Evolutionary conservation across 2,329 filamentous ascomycete genomes (phyloP).

Genomic region (Blastomyces gilchristii): DNA sequence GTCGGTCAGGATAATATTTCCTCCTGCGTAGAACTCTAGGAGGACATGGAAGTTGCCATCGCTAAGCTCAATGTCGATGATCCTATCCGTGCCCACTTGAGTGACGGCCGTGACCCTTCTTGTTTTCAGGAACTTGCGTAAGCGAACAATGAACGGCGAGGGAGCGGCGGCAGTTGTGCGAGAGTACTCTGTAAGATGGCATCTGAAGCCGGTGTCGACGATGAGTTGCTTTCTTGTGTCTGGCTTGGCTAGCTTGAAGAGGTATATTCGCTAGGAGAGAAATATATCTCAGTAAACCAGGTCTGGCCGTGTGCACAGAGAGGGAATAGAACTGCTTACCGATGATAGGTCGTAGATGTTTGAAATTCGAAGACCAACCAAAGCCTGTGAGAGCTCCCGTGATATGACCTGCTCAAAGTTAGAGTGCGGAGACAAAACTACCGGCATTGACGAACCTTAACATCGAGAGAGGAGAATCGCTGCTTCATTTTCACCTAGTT

Average conservation of each 20-base stretch:
- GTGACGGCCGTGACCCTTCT: conserved; percentile 67
- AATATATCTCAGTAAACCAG: background rate
- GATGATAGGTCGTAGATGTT: conserved; percentile 96
- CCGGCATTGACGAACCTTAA: conserved; percentile 36
- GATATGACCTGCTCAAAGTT: conserved; percentile 63
- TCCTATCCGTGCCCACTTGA: conserved; percentile 86
- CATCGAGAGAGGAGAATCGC: conserved; percentile 48
- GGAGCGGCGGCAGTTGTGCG: conserved; percentile 76
- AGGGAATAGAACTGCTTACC: conserved; percentile 28
- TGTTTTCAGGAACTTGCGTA: conserved; percentile 83
- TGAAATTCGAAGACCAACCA: conserved; percentile 69
- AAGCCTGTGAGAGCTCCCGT: conserved; percentile 71
- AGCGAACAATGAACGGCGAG: conserved; percentile 70
- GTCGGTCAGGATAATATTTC: conserved; percentile 90
- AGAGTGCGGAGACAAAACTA: conserved; percentile 2
- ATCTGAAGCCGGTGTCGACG: conserved; percentile 90
- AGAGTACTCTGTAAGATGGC: conserved; percentile 83
- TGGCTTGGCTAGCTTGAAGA: conserved; percentile 89
- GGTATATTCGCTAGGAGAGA: conserved; percentile 62
- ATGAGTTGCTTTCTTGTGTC: conserved; percentile 81
- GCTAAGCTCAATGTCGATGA: conserved; percentile 86
- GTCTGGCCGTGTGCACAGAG: background rate
- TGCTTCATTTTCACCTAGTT: conserved; percentile 43
- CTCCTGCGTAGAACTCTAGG: conserved; percentile 91
- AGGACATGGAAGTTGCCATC: conserved; percentile 82